A percentile compares a stretch with the other conserved stretches of the same genome.
phyloP scores from a whole-genome alignment of 768 basidiomycete genomes.

The Paxillus rubicundulus region DNA sequence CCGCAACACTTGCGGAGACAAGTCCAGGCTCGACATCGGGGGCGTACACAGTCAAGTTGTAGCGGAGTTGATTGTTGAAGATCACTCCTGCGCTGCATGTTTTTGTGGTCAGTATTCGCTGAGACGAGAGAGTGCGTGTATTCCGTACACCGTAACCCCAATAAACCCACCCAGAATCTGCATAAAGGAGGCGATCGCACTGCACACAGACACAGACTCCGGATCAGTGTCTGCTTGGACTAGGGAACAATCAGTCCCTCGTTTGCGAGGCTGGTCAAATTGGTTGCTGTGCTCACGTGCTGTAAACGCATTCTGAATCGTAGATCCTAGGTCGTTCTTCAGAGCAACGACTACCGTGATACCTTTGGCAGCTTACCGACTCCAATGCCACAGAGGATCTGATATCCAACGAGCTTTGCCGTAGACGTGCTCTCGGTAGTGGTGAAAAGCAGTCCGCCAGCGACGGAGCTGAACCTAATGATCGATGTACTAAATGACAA shows the following conservation, averaged over 20 bases:
- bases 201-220: constrained; percentile 4
- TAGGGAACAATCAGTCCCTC: not conserved
- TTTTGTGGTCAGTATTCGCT: not conserved
- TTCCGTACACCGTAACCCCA: constrained; percentile 5
- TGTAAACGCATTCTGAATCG: constrained; percentile 11
- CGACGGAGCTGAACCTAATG: constrained; percentile 12
- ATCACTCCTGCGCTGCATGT: constrained; percentile 6
- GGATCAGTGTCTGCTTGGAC: constrained; percentile 10
- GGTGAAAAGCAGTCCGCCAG: constrained; percentile 12
- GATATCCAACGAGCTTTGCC: constrained; percentile 7
- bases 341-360: not conserved
- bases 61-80: constrained; percentile 6
- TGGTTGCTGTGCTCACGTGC: not conserved
- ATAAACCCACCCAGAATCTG: constrained; percentile 14
- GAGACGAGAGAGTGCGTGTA: not conserved
- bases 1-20: constrained; percentile 4
- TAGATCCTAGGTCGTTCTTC: not conserved
- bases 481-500: not conserved
- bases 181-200: constrained; percentile 9
- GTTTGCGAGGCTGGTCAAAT: not conserved
- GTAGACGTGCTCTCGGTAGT: constrained; percentile 8
- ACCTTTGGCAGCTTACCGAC: constrained; percentile 1
- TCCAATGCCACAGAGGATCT: constrained; percentile 14
- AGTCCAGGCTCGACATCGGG: constrained; percentile 8
- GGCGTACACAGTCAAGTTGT: constrained; percentile 10